Evolutionary conservation across 495 filamentous ascomycete species (phyloP), one percentile per base, ranked within the genome.

Genomic region (Talaromyces proteolyticus): DNA sequence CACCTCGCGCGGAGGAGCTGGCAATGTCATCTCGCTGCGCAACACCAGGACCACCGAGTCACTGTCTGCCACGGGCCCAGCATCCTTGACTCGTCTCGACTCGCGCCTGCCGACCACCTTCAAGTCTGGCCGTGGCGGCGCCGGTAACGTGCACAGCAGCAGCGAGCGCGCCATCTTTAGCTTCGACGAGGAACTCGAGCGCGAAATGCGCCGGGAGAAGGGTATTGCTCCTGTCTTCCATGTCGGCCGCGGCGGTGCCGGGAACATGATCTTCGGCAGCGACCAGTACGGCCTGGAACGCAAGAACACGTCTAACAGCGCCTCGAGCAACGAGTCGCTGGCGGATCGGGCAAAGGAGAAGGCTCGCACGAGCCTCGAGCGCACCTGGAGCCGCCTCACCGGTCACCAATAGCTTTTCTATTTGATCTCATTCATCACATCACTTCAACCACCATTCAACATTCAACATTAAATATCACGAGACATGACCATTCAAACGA

Each of bases 161-260:
- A 63, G 58, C 36, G 81, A 86, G 57, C 82, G 86, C 40, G 78
- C 87, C 54, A 81, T 89, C 58, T 87, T 96, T 74, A 85, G 80
- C 52, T 93, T 96, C 71, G 89, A 95, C 68, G 92, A 96, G 75
- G 92, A 96, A 64, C 82, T 92, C 51, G 78, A 85, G 57, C 80
- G 84, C 53, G 85, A 85, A 53, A 65, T 79, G 53, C 75, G 78
- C 56, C 78, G 70, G 45, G 72, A 79, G 23, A 68, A 74, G 60
- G 53, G 64, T n/a, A 53, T 58, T 7, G 81, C 80, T 4, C 81
- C 82, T 20, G 78, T 89, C 41, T 89, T 83, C 71, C 84, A 93
- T 61, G 85, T 93, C 47, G 93, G 93, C 38, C 81, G 91, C 25
- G 93, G 93, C 37, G 93, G 93, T 44, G 86, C 86, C 26, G 93